phyloP scores from a whole-genome alignment of 2,329 filamentous ascomycete genomes.

The Penicillium sp. region DNA sequence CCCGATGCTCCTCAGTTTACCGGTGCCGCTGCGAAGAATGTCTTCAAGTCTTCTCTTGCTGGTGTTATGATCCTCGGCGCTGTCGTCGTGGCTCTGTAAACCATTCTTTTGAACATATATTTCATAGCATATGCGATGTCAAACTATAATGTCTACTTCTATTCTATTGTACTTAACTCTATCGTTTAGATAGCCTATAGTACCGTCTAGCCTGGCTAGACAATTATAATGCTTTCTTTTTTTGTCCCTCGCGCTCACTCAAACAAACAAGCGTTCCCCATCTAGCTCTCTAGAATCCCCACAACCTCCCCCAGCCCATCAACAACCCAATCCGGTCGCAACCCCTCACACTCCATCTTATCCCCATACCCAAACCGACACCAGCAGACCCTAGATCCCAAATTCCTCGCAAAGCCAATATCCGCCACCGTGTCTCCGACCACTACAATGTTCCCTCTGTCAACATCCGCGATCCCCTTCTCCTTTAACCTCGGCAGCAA shows the following conservation, averaged over 20 bases:
- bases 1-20: slow-evolving; percentile 18
- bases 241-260: neutral
- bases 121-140: neutral
- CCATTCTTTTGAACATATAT: neutral
- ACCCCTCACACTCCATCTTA: neutral
- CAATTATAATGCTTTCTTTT: neutral
- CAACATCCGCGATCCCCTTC: neutral
- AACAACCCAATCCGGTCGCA: neutral
- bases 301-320: slow-evolving; percentile 2
- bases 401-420: slow-evolving; percentile 21
- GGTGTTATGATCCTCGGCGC: slow-evolving; percentile 24
- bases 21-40: slow-evolving; percentile 22
- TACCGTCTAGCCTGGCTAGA: neutral
- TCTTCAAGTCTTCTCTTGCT: slow-evolving; percentile 16
- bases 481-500: slow-evolving; percentile 19
- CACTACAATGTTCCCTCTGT: slow-evolving; percentile 9
- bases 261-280: neutral
- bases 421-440: slow-evolving; percentile 25
- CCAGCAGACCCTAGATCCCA: slow-evolving; percentile 17
- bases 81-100: slow-evolving; percentile 26
- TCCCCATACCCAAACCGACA: slow-evolving; percentile 21
- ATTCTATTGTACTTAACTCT: neutral
- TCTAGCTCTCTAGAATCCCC: neutral
- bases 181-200: neutral
- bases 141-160: neutral